Evolutionary conservation across 2,329 filamentous ascomycete genomes (phyloP).

Genomic region (Curvularia lunata): DNA sequence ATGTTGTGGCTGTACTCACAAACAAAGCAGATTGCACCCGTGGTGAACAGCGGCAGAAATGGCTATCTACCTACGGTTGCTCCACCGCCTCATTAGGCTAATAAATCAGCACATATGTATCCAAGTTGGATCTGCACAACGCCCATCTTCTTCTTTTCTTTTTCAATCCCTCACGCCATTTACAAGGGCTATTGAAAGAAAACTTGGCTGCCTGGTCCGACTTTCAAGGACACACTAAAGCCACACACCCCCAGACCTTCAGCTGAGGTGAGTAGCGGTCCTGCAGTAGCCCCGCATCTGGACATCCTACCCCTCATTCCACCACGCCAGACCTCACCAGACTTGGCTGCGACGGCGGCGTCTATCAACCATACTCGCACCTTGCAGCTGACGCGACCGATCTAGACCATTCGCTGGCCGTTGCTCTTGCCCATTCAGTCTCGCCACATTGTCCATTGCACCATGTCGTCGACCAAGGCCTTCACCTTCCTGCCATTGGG

Average conservation of each 20-base stretch:
- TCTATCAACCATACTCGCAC: not conserved
- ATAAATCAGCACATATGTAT: slow-evolving; percentile 24
- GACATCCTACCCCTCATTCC: slow-evolving; percentile 21
- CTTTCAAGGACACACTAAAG: slow-evolving; percentile 1
- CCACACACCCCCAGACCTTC: slow-evolving; percentile 5
- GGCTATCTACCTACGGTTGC: slow-evolving; percentile 9
- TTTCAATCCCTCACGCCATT: slow-evolving; percentile 4
- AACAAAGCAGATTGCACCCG: slow-evolving; percentile 19
- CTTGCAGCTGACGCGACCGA: slow-evolving; percentile 10
- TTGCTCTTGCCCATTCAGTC: slow-evolving; percentile 5
- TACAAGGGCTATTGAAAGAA: slow-evolving; percentile 5
- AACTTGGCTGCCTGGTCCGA: slow-evolving; percentile 1
- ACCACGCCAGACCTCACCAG: slow-evolving; percentile 12
- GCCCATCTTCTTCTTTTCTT: not conserved
- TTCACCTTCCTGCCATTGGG: slow-evolving; percentile 73
- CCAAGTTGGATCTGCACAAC: slow-evolving; percentile 6
- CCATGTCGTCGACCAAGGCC: slow-evolving; percentile 43
- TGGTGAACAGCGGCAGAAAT: slow-evolving; percentile 18
- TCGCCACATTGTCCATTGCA: slow-evolving; percentile 8
- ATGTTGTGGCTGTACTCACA: slow-evolving; percentile 18
- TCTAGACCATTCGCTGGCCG: slow-evolving; percentile 5
- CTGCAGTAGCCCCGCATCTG: slow-evolving; percentile 23
- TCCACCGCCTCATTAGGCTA: slow-evolving; percentile 43
- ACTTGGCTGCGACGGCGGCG: slow-evolving; percentile 1
- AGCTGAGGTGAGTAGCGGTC: slow-evolving; percentile 26